Base-by-base conservation (phyloP, 306 rosid species). In the Mimosa pudica region DNA sequence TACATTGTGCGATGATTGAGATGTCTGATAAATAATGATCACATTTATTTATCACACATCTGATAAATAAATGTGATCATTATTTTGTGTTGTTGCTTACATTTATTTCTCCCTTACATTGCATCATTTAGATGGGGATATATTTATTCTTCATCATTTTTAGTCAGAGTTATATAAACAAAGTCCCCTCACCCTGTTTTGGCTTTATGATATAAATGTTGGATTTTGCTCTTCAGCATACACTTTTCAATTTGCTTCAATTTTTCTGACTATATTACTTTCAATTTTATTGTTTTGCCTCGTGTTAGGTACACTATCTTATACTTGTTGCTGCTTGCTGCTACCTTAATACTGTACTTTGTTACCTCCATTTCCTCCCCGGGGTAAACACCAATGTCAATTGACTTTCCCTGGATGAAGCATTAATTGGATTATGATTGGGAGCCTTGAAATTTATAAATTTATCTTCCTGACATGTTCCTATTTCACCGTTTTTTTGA, bases 311-410 rank as follows among this genome's bases (percentile, higher is more conserved):
- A 85, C 81, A 89, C 92, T 49, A 82, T 77, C 76, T 33, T 82
- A 68, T 95, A 93, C 83, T 82, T 93, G 87, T 58, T 91, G 88
- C 90, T 95, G 63, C 85, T 84, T 79, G 81, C 85, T 77, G 86
- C 82, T 76, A 88, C 98, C 17, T 83, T 95, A 82, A 75, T 85
- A 77, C 99, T 91, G 68, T 93, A 95, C 88, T 93, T 91, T 35
- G 79, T 85, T 70, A 89, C 98, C 62, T 89, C 96, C 57, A 14
- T 87, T 83, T 89, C 99, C 73, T 91, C 98, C 72, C 99, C 99
- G 5, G 99, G 99, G 99, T 95, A 93, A 84, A 55, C 78, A 80
- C 45, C 51, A 62, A 71, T 61, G 38, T 81, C 38, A 75, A 66
- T 64, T 60, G 79, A 71, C 51, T 82, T 66, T 51, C 61, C 49